Evolutionary conservation across 2,329 filamentous ascomycete genomes (phyloP).

Genomic region (Zasmidium citrigriseum): DNA sequence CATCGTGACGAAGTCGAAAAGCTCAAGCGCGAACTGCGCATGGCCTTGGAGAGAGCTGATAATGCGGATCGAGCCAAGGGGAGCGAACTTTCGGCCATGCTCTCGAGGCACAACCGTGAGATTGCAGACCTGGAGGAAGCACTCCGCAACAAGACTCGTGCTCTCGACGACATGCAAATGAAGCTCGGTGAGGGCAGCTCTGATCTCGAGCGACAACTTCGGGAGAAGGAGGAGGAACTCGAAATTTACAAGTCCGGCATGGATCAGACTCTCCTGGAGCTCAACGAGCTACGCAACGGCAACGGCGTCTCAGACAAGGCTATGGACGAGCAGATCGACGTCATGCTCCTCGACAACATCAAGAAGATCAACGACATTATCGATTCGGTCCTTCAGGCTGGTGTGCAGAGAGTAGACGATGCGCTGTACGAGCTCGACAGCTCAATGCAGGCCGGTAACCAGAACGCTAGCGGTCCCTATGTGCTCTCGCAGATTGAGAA

Average conservation of each 20-base stretch:
- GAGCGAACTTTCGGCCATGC: slow-evolving; percentile 89
- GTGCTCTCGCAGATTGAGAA: slow-evolving; percentile 97
- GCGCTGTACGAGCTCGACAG: slow-evolving; percentile 96
- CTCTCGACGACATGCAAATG: slow-evolving; percentile 78
- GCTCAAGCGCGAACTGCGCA: slow-evolving; percentile 85
- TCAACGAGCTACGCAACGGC: slow-evolving; percentile 76
- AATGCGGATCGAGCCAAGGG: slow-evolving; percentile 92
- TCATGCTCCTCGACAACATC: slow-evolving; percentile 80
- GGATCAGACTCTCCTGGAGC: slow-evolving; percentile 90
- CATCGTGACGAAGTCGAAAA: slow-evolving; percentile 95
- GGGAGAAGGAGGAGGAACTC: slow-evolving; percentile 95
- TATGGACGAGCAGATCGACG: slow-evolving; percentile 87
- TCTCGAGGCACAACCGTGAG: slow-evolving; percentile 94
- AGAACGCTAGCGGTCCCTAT: slow-evolving; percentile 92
- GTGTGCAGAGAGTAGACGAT: slow-evolving; percentile 91
- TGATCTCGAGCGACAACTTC: slow-evolving; percentile 80
- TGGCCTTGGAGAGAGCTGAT: slow-evolving; percentile 88
- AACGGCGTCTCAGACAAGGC: slow-evolving; percentile 70
- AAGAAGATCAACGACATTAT: slow-evolving; percentile 97
- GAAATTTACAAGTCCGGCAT: slow-evolving; percentile 98
- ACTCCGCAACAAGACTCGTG: slow-evolving; percentile 79
- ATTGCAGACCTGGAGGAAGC: slow-evolving; percentile 96
- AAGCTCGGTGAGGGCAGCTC: slow-evolving; percentile 78
- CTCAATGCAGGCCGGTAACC: slow-evolving; percentile 97
- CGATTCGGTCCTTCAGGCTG: slow-evolving; percentile 91